A percentile compares a stretch with the other conserved stretches of the same genome.
Evolutionary conservation across 192 early-diverging fungal species (phyloP).

Genomic region (Linderina pennispora): DNA sequence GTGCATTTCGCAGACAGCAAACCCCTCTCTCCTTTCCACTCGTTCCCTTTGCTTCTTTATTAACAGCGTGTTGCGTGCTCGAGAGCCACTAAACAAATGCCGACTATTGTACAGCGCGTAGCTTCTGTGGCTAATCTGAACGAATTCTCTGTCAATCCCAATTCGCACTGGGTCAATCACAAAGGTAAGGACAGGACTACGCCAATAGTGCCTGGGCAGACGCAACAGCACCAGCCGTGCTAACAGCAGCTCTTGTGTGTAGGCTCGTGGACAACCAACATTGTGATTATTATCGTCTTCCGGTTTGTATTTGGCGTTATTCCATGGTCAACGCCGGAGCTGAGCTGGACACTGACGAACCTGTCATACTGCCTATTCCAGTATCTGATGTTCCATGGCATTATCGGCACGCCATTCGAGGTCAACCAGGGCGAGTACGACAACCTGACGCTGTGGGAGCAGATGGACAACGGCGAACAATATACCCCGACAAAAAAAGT

Average conservation of each 20-base stretch:
- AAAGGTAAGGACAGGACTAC: slow-evolving; percentile 45
- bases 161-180: slow-evolving; percentile 54
- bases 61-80: background rate
- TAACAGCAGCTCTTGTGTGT: no score
- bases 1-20: background rate
- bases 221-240: no score
- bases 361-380: slow-evolving; percentile 84
- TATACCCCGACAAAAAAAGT: slow-evolving; percentile 99
- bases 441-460: slow-evolving; percentile 95
- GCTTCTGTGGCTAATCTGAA: slow-evolving; percentile 46
- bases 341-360: slow-evolving; percentile 96
- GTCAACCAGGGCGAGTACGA: slow-evolving; percentile 91
- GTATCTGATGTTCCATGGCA: slow-evolving; percentile 98
- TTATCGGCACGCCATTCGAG: slow-evolving; percentile 93
- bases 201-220: no score
- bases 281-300: slow-evolving; percentile 74
- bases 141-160: slow-evolving; percentile 46
- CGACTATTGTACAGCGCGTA: slow-evolving; percentile 43
- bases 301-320: slow-evolving; percentile 76
- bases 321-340: slow-evolving; percentile 86
- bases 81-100: slow-evolving; percentile 10
- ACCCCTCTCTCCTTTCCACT: no score
- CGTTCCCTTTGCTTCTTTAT: background rate
- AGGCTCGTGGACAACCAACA: slow-evolving; percentile 91
- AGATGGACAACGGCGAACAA: slow-evolving; percentile 96